phyloP scores from a whole-genome alignment of 495 filamentous ascomycete species.

The Aspergillus haitiensis region DNA sequence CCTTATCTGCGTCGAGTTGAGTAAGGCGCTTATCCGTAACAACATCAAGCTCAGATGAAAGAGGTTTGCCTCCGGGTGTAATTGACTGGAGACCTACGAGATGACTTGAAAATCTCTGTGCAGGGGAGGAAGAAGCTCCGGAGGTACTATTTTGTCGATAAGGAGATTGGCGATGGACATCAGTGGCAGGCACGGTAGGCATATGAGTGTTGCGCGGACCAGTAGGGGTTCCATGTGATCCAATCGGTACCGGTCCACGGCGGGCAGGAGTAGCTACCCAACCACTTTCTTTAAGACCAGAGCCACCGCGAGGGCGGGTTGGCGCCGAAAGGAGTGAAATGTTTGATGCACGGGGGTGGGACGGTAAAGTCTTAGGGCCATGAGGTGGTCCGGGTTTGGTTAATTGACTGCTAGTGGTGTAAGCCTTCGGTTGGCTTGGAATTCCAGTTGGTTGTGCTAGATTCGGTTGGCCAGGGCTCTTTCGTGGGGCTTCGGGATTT shows the following conservation, averaged over 20 bases:
- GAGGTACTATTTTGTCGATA: constrained; percentile 51
- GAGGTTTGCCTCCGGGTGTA: constrained; percentile 51
- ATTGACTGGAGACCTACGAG: constrained; percentile 52
- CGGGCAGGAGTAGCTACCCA: constrained; percentile 42
- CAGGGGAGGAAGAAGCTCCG: constrained; percentile 50
- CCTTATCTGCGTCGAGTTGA: constrained; percentile 56
- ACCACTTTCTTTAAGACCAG: constrained; percentile 36
- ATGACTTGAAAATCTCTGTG: constrained; percentile 52
- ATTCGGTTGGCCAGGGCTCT: constrained; percentile 15
- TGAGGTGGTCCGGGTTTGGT: constrained; percentile 51
- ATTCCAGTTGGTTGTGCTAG: constrained; percentile 22
- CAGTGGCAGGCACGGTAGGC: constrained; percentile 27
- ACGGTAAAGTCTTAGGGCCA: constrained; percentile 44
- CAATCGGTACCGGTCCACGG: constrained; percentile 36
- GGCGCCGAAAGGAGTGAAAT: constrained; percentile 57
- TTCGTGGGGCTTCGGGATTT: constrained; percentile 5
- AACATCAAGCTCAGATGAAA: constrained; percentile 41
- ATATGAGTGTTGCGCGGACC: constrained; percentile 46
- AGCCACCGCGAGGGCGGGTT: constrained; percentile 57
- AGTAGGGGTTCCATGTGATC: constrained; percentile 39
- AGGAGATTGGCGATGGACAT: constrained; percentile 38
- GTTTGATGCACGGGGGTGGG: constrained; percentile 50
- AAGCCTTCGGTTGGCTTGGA: constrained; percentile 41
- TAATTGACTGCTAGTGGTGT: constrained; percentile 35
- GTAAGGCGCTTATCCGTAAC: constrained; percentile 48